Base-by-base conservation (phyloP, 805 yeast genomes). In the Kuraishia piskuri region DNA sequence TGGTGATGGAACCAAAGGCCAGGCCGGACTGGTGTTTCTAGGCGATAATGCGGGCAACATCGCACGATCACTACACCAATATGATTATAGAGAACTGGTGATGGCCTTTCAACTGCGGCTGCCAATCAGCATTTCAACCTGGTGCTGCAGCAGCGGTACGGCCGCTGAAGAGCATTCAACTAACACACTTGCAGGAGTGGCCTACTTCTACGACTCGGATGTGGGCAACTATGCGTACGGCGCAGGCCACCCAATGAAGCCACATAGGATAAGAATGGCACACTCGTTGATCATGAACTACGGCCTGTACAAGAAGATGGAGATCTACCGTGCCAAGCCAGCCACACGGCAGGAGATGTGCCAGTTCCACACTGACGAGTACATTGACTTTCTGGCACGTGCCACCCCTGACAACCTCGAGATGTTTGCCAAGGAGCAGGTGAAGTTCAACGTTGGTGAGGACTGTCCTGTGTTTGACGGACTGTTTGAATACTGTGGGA, bases 181-280 rank as follows among this genome's bases (percentile, higher is more conserved):
- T 52, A 52, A 55, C 40, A 31, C 40, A 12, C 40, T 67, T 60
- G 59, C 65, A 63, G 70, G 87, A 46, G 90, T 86, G 26, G 92
- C 94, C 0, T 86, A 86, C 64, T 86, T 86, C 67, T 86, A 86
- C 63, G 92, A 86, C 68, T 82, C 96, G 25, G 99, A 92, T 67
- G 96, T 94, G 50, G 98, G 98, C 37, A 94, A 94, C 72, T 92
- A 92, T 70, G 96, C 97, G 48, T 94, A 94, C 67, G 98, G 98
- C 54, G 94, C 97, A 3, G 97, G 97, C 25, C 99, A 94, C 69
- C 97, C 97, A 46, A 94, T 94, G 99, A 94, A 94, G 68, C 99
- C 99, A 22, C 97, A 92, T 69, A 83, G 99, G 66, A 90, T 94
- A 73, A 86, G 98, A 82, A 91, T 94, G 96, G 96, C 98, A 7